phyloP scores from a whole-genome alignment of 208 protist species.

The Wallacemonas collosoma region DNA sequence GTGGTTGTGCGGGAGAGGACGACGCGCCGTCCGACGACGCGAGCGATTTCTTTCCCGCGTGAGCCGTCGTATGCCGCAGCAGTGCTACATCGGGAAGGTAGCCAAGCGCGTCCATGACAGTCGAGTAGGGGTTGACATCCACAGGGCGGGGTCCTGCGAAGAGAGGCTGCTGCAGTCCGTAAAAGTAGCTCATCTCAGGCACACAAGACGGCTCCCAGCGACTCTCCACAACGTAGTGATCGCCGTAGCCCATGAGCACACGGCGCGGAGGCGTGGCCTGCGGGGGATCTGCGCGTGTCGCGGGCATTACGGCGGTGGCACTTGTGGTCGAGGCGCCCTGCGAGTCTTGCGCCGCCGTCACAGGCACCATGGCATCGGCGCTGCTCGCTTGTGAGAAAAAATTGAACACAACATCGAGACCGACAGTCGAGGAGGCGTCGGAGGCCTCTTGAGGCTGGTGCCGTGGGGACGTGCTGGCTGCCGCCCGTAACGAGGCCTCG shows the following conservation, averaged over 20 bases:
- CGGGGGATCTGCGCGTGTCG: background rate
- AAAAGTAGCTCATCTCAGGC: conserved; percentile 9
- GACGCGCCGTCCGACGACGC: background rate
- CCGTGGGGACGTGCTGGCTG: background rate
- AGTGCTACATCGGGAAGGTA: conserved; percentile 5
- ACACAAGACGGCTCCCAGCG: background rate
- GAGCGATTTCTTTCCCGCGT: background rate
- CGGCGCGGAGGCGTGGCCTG: conserved; percentile 15
- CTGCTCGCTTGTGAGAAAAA: conserved; percentile 4
- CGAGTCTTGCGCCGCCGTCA: background rate
- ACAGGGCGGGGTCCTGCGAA: conserved; percentile 12
- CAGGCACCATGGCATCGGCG: background rate
- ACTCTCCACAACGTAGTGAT: conserved; percentile 20
- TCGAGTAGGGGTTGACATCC: conserved; percentile 7
- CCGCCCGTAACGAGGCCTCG: background rate
- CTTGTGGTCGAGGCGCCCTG: background rate
- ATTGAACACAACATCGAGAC: conserved; percentile 5
- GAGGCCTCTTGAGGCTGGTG: background rate
- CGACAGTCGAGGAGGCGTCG: background rate
- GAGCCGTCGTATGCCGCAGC: background rate
- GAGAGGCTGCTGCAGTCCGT: conserved; percentile 1
- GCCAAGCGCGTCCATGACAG: conserved; percentile 12
- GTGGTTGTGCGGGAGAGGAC: background rate
- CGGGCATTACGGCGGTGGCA: background rate
- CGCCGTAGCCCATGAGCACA: conserved; percentile 33